Conservation (phyloP, 2,329 filamentous ascomycete genomes). For the Ophiostoma quercus region DNA sequence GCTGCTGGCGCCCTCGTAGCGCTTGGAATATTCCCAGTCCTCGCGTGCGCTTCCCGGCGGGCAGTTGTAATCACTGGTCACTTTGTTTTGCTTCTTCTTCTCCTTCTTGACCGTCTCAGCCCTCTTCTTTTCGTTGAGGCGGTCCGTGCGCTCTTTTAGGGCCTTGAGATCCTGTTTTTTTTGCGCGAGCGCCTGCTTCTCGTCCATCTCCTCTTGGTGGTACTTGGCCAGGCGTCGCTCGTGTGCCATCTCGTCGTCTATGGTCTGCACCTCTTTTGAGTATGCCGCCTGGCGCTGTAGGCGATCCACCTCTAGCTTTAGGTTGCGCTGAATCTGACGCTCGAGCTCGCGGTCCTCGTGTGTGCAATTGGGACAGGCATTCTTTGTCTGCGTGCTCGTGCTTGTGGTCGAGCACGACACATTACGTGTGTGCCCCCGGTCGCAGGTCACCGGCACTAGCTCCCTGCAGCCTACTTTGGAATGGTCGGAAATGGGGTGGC, state of each 20-base stretch:
- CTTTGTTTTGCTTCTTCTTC: not conserved
- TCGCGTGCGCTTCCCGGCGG: constrained; percentile 27
- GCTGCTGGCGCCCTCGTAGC: constrained; percentile 46
- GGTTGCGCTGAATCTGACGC: constrained; percentile 42
- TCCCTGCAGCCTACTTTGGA: constrained; percentile 43
- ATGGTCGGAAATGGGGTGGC: constrained; percentile 43
- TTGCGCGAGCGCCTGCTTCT: constrained; percentile 42
- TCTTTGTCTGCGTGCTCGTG: constrained; percentile 26
- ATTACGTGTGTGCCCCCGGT: not conserved
- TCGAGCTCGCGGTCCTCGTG: constrained; percentile 44
- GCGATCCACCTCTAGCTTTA: constrained; percentile 48
- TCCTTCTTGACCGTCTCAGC: not conserved
- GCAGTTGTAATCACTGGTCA: not conserved
- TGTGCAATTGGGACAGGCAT: constrained; percentile 48
- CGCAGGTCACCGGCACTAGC: constrained; percentile 16
- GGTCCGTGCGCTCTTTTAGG: constrained; percentile 30
- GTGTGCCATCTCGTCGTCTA: constrained; percentile 52
- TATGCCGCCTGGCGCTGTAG: constrained; percentile 43
- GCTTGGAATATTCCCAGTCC: constrained; percentile 61
- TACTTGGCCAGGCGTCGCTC: constrained; percentile 42
- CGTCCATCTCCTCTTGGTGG: constrained; percentile 41
- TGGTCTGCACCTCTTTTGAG: constrained; percentile 39
- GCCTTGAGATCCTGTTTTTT: constrained; percentile 43
- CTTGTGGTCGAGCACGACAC: not conserved
- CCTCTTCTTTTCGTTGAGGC: constrained; percentile 21